Base-by-base conservation (phyloP, 2,329 filamentous ascomycete species). In the Colletotrichum echinochloae region DNA sequence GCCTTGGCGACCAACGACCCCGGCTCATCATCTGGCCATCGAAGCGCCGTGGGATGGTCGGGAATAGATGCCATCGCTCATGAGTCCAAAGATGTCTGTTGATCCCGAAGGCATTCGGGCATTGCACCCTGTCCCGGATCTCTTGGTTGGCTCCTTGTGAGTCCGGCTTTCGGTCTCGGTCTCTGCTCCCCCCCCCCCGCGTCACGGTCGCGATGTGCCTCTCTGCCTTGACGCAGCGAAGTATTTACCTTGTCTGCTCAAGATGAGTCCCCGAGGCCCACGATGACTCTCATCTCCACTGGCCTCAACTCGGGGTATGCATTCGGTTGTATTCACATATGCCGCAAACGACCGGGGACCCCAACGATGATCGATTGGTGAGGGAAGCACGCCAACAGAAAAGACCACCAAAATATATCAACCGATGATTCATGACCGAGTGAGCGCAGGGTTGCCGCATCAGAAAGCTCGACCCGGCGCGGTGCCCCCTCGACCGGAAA, bases 401-500 rank as follows among this genome's bases (percentile, higher is more conserved):
- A n/a, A 7, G 20, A 16, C 26, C n/a, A 18, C 18, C 1, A 23
- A n/a, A 26, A 9, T 18, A 9, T 18, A 2, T 3, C 35, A 33
- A 14, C 39, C 39, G 5, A 20, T 8, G 1, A 9, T 33, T 5
- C 37, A 2, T 8, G 8, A 26, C 14, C 1, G 39, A 9, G 11
- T 41, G 39, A 8, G 73, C 35, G 68, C 73, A 6, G 60, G 68
- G 5, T 72, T 65, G 3, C 57, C 73, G 5, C 60, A 72, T 3
- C 5, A 72, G 71, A 0, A 71, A 69, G 12, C 75, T 76, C 16
- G 68, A 68, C 0, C 75, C 67, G 1, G 3, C 75, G 1, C 77
- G 76, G 76, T 8, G 75, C 1, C 76, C 78, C 18, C 35, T 78
- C 5, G 77, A 78, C 20, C 76, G 75, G 77, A 73, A n/a, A n/a